A percentile compares a stretch with the other conserved stretches of the same genome.
phyloP scores from a whole-genome alignment of 768 basidiomycete genomes.

The Panaeolus cyanescens region DNA sequence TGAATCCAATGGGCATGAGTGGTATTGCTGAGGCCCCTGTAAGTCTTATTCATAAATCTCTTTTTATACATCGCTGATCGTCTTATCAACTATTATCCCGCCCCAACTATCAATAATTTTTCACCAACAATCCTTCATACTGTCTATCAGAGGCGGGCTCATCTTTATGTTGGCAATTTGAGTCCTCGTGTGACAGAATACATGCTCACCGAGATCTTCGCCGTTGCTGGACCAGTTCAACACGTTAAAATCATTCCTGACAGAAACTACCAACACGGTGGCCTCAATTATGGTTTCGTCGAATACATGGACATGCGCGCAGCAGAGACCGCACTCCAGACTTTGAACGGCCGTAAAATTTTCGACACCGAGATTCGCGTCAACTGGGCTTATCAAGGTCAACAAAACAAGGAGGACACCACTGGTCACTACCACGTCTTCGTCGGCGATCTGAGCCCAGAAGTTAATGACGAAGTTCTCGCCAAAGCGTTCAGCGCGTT shows the following conservation, averaged over 20 bases:
- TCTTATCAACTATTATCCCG: slow-evolving; percentile 19
- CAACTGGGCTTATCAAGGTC: slow-evolving; percentile 99
- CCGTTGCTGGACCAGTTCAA: slow-evolving; percentile 95
- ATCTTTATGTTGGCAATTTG: slow-evolving; percentile 98
- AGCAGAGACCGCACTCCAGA: slow-evolving; percentile 98
- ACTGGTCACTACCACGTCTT: slow-evolving; percentile 98
- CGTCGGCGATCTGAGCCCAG: slow-evolving; percentile 98
- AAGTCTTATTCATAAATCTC: slow-evolving; percentile 33
- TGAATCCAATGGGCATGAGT: slow-evolving; percentile 79
- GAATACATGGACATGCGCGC: slow-evolving; percentile 99
- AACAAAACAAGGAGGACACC: slow-evolving; percentile 98
- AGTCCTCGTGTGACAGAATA: slow-evolving; percentile 98
- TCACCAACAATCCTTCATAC: slow-evolving; percentile 20
- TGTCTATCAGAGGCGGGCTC: slow-evolving; percentile 75
- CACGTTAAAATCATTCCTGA: slow-evolving; percentile 99
- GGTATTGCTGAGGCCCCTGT: slow-evolving; percentile 78
- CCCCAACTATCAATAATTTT: slow-evolving; percentile 19
- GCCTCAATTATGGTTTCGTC: slow-evolving; percentile 99
- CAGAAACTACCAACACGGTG: slow-evolving; percentile 98
- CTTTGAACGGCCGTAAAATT: slow-evolving; percentile 98
- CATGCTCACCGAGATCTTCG: slow-evolving; percentile 98
- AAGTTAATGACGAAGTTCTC: slow-evolving; percentile 97
- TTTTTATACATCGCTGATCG: slow-evolving; percentile 31
- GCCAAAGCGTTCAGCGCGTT: slow-evolving; percentile 97
- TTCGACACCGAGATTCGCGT: slow-evolving; percentile 99